Conservation (phyloP, 352 stramenopile species). For the Phytopythium montanum region DNA sequence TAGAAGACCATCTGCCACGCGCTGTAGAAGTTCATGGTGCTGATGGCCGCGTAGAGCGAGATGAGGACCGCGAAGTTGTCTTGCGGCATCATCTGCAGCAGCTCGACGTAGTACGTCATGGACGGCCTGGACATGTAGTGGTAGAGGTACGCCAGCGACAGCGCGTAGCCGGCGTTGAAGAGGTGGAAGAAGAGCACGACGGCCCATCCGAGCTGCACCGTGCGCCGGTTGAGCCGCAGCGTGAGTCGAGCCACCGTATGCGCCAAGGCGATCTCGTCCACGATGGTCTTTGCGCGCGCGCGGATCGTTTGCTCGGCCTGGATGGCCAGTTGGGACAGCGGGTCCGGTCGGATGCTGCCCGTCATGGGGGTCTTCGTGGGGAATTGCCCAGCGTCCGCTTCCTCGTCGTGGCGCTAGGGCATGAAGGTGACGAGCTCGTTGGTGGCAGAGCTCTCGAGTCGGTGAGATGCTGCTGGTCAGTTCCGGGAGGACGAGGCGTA, state of each 20-base stretch:
- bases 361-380: not conserved
- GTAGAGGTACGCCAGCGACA: conserved; percentile 21
- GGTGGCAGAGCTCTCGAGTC: not conserved
- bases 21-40: conserved; percentile 23
- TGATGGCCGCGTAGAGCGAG: conserved; percentile 18
- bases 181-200: conserved; percentile 28
- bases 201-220: conserved; percentile 17
- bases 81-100: conserved; percentile 30
- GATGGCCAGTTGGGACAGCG: conserved; percentile 11
- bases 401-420: not conserved
- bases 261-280: conserved; percentile 17
- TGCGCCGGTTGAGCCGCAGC: conserved; percentile 14
- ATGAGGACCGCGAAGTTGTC: conserved; percentile 19
- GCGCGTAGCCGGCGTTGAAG: conserved; percentile 24
- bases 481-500: not conserved
- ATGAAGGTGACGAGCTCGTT: not conserved
- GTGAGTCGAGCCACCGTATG: conserved; percentile 16
- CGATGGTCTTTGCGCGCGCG: conserved; percentile 13
- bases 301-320: conserved; percentile 14
- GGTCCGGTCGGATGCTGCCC: conserved; percentile 2
- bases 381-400: not conserved
- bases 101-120: conserved; percentile 26
- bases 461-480: not conserved
- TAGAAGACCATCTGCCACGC: conserved; percentile 22
- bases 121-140: conserved; percentile 20